These are phyloP conservation scores for Sporobolomyces phaffii DNA, from an alignment of 768 basidiomycete species.

Conservation along the genomic window DNA sequence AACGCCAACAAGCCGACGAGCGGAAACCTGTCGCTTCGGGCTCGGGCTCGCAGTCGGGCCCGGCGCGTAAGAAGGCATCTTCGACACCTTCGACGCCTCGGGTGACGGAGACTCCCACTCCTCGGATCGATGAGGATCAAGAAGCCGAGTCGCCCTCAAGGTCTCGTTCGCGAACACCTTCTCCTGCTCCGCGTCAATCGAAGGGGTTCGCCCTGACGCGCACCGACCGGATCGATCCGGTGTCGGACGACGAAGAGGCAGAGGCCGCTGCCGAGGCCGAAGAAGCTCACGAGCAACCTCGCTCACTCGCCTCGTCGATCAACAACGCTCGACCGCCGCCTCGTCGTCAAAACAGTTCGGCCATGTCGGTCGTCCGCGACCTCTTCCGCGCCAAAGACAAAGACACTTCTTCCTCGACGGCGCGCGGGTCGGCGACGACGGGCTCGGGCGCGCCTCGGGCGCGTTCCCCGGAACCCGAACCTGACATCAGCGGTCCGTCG, in stretches of 20 bases:
- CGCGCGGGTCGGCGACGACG: background rate
- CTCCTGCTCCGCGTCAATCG: conserved; percentile 2
- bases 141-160: conserved; percentile 5
- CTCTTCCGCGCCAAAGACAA: conserved; percentile 6
- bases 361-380: conserved; percentile 17
- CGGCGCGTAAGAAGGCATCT: background rate
- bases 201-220: conserved; percentile 10
- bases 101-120: background rate
- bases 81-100: background rate
- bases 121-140: background rate
- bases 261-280: background rate
- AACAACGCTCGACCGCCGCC: conserved; percentile 5
- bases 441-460: background rate
- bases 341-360: background rate
- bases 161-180: conserved; percentile 8
- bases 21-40: conserved; percentile 1
- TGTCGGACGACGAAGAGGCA: conserved; percentile 18
- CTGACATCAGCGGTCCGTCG: background rate
- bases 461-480: conserved; percentile 1
- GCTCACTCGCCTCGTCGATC: background rate
- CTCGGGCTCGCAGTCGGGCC: background rate
- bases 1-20: background rate
- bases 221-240: conserved; percentile 12
- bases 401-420: background rate
- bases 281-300: background rate